Evolutionary conservation across 192 early-diverging fungal species (phyloP), one percentile per base, ranked within the genome.

Genomic region (Piromyces finnis): DNA sequence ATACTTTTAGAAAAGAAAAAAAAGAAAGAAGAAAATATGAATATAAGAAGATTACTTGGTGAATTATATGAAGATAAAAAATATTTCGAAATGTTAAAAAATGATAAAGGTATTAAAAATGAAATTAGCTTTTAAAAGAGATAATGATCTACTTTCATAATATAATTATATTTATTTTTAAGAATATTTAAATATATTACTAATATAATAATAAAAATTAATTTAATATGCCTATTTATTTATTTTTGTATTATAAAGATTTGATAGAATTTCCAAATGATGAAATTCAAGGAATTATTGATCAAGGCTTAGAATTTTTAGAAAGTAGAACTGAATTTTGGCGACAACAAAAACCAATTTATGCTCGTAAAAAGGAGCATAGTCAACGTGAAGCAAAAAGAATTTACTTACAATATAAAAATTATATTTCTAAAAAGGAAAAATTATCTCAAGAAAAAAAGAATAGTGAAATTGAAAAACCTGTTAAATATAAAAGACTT

Each of bases 321-420:
- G 35, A 82, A 16, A 83, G 84, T 14, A 82, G 89, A 29, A 80
- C 87, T 28, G 89, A 87, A 13, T 90, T 90, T 80, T 90, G 89
- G 89, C 82, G 87, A 41, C 87, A 90, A 84, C 88, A 90, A 83
- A 85, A 89, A 77, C 89, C 89, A 29, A 41, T 90, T 29, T 90
- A 90, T 81, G 87, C 89, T 18, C 77, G 89, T 3, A 82, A 81
- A 30, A 88, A 59, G 28, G 36, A 28, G 28, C 77, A 26, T 15
- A 29, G 78, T 77, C 80, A 29, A 78, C 28, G 11, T 16, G 80
- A 29, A 78, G 78, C 80, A 15, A 81, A 28, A 81, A 36, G 78
- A 28, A 68, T 68, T 7, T 68, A 68, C n/a, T 68, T 68, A 68
- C 51, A 68, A 68, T n/a, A 68, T 68, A 68, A n/a, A n/a, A 26